Conservation (phyloP, 2,329 filamentous ascomycete species). For the Amylocarpus encephaloides region DNA sequence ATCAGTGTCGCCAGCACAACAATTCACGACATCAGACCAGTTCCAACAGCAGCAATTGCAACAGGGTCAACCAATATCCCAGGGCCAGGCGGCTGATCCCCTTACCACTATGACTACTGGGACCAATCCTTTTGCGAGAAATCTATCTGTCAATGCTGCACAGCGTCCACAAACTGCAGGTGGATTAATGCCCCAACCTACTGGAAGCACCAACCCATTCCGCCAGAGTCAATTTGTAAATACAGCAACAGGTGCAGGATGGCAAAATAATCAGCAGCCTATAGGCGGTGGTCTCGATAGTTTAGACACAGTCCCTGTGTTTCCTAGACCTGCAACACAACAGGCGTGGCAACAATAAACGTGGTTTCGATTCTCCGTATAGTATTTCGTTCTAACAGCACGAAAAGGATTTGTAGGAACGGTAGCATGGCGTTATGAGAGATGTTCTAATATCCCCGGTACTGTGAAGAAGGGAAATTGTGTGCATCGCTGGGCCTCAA, state of each 20-base stretch:
- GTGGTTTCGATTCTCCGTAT: constrained; percentile 6
- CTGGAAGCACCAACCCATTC: constrained; percentile 91
- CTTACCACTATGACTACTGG: constrained; percentile 55
- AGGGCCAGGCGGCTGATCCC: constrained; percentile 41
- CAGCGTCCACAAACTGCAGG: constrained; percentile 31
- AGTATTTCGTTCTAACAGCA: constrained; percentile 13
- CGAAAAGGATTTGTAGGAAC: constrained; percentile 1
- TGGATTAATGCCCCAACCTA: constrained; percentile 65
- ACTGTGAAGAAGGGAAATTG: constrained; percentile 5
- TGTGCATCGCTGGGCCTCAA: constrained; percentile 14
- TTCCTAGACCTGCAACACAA: constrained; percentile 69
- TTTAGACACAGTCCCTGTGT: constrained; percentile 73
- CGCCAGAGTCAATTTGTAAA: constrained; percentile 86
- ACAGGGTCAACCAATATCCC: constrained; percentile 18
- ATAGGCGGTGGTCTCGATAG: constrained; percentile 79
- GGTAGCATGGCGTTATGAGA: constrained; percentile 31
- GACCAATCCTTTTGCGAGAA: constrained; percentile 65
- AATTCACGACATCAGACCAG: constrained; percentile 32
- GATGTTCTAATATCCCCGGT: constrained; percentile 3
- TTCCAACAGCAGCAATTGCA: constrained; percentile 30
- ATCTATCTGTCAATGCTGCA: constrained; percentile 25
- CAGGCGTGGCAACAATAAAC: constrained; percentile 48
- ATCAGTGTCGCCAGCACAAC: constrained; percentile 36
- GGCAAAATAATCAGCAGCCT: constrained; percentile 72
- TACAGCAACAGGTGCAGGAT: constrained; percentile 78